Percentiles rank a stretch among this genome's conserved stretches.
Evolutionary conservation across 768 basidiomycete species (phyloP).

Genomic region (Tylopilus vinaceipallidus): DNA sequence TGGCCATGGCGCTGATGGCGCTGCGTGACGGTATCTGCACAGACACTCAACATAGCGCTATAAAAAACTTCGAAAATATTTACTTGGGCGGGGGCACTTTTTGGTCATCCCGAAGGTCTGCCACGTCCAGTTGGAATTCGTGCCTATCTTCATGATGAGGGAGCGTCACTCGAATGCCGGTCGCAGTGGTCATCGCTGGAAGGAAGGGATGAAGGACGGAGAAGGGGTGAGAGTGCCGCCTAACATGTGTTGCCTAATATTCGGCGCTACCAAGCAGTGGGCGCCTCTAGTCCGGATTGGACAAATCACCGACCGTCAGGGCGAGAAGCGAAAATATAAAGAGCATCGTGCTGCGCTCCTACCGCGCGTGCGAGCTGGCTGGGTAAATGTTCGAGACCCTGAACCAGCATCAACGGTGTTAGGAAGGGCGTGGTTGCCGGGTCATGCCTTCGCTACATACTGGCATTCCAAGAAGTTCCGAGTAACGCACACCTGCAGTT

Average conservation of each 20-base stretch:
- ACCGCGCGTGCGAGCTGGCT: conserved; percentile 4
- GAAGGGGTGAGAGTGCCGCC: not conserved
- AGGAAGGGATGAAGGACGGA: not conserved
- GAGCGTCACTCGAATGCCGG: conserved; percentile 5
- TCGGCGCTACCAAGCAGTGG: not conserved
- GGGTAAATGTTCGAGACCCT: not conserved
- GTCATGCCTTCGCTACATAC: too few species aligned
- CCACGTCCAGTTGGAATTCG: conserved; percentile 6
- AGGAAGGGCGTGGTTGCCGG: not conserved
- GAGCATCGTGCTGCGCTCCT: conserved; percentile 4
- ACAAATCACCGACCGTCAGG: not conserved
- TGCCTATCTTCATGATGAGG: not conserved
- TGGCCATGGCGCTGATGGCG: conserved; percentile 43
- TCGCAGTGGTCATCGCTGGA: conserved; percentile 15
- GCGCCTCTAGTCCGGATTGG: not conserved
- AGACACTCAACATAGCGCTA: conserved; percentile 21
- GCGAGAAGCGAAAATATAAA: not conserved
- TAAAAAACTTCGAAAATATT: not conserved
- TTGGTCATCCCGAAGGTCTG: conserved; percentile 2
- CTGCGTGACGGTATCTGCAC: conserved; percentile 35
- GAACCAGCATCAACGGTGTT: conserved; percentile 1
- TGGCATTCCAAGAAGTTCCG: too few species aligned
- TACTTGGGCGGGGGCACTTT: conserved; percentile 29
- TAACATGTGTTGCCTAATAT: conserved; percentile 5
- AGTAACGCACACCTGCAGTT: too few species aligned